phyloP scores from a whole-genome alignment of 1,139 yeast genomes.

The Chernovozyma sophiae-reginae region DNA sequence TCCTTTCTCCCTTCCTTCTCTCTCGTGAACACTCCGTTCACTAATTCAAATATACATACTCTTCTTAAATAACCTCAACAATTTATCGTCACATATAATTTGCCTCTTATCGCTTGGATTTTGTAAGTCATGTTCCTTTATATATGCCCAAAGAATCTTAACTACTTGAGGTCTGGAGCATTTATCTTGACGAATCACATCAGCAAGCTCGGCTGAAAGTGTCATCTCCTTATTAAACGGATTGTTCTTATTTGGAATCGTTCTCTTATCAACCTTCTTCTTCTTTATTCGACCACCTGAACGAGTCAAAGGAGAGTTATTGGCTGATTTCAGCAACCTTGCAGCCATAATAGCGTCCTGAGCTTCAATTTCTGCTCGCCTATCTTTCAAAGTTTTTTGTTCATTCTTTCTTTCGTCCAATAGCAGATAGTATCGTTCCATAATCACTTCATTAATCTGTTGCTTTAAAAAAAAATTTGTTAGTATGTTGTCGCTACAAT shows the following conservation, averaged over 20 bases:
- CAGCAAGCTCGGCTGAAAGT: slow-evolving; percentile 49
- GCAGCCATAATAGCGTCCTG: slow-evolving; percentile 47
- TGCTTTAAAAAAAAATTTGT: slow-evolving; percentile 35
- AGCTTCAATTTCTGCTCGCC: slow-evolving; percentile 29
- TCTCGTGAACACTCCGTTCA: no score
- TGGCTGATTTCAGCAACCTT: slow-evolving; percentile 36
- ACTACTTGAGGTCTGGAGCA: slow-evolving; percentile 70
- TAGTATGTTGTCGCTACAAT: no score
- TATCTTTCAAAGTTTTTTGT: slow-evolving; percentile 21
- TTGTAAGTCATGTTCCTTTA: slow-evolving; percentile 60
- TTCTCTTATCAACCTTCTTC: slow-evolving; percentile 8
- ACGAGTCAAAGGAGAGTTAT: slow-evolving; percentile 18
- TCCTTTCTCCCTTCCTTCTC: no score
- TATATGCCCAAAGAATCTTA: slow-evolving; percentile 69
- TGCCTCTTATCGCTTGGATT: slow-evolving; percentile 65
- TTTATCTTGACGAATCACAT: slow-evolving; percentile 35
- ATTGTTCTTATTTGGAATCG: slow-evolving; percentile 16
- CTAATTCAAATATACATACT: slow-evolving; percentile 20
- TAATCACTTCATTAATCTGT: slow-evolving; percentile 56
- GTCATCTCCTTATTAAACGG: slow-evolving; percentile 37
- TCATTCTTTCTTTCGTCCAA: slow-evolving; percentile 34
- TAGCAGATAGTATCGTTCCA: slow-evolving; percentile 53
- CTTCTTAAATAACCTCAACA: slow-evolving; percentile 57
- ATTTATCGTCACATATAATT: slow-evolving; percentile 63
- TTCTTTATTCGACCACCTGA: slow-evolving; percentile 10